Conservation (phyloP, 1,284 basidiomycete genomes). For the Baeospora myosura region DNA sequence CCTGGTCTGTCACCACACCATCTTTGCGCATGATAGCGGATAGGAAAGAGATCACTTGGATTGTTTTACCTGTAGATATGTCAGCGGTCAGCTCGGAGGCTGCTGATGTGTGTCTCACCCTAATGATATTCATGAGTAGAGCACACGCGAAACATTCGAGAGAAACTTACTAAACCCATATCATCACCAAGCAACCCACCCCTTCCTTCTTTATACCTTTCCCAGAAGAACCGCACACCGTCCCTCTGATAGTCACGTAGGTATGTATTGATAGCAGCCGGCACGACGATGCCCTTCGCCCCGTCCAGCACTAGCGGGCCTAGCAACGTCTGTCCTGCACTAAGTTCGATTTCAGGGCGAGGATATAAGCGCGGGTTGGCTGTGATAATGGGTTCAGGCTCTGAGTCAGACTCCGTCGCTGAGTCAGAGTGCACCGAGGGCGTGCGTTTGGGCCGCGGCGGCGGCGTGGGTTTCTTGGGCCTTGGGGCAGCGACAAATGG, state of each 20-base stretch:
- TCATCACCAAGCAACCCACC: constrained; percentile 83
- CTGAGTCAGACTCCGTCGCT: constrained; percentile 33
- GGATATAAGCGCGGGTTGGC: constrained; percentile 29
- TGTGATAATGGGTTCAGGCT: constrained; percentile 18
- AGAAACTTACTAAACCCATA: constrained; percentile 70
- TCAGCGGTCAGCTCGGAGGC: not conserved
- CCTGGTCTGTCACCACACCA: constrained; percentile 52
- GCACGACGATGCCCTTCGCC: constrained; percentile 45
- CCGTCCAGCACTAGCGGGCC: constrained; percentile 43
- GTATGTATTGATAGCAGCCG: constrained; percentile 70
- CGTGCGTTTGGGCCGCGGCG: not conserved
- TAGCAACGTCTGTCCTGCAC: constrained; percentile 31
- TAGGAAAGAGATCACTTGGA: constrained; percentile 84
- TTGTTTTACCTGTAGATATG: constrained; percentile 58
- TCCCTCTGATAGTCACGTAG: constrained; percentile 81
- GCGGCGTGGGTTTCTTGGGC: no score
- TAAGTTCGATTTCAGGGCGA: constrained; percentile 47
- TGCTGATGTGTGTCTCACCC: not conserved
- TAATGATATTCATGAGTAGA: not conserved
- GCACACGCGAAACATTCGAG: constrained; percentile 1
- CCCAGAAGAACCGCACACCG: constrained; percentile 71
- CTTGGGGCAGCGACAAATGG: constrained; percentile 8
- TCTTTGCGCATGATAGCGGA: constrained; percentile 80
- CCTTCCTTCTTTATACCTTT: constrained; percentile 49
- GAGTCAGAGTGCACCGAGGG: no score